phyloP scores from a whole-genome alignment of 163 green algal genomes.

The Scenedesmus sp. region DNA sequence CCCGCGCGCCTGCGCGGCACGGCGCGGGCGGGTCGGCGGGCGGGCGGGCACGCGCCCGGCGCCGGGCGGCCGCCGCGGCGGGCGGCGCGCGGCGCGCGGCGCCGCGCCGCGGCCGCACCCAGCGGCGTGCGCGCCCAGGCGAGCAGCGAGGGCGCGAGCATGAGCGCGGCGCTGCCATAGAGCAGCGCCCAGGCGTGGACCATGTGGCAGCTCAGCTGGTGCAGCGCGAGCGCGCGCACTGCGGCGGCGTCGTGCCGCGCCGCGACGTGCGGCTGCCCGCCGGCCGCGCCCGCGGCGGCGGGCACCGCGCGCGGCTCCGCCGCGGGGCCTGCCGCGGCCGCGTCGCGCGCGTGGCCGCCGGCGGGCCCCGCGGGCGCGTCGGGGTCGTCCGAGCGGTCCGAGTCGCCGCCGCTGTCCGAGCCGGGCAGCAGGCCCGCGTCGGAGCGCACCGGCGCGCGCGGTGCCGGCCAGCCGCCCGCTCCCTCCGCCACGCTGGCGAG shows the following conservation, averaged over 20 bases:
- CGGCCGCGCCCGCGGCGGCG: conserved; percentile 7
- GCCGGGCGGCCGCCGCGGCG: neutral
- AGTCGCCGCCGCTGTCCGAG: no score
- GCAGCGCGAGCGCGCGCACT: conserved; percentile 22
- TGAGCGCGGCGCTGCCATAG: conserved; percentile 38
- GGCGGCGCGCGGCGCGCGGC: neutral
- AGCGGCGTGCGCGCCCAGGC: conserved; percentile 38
- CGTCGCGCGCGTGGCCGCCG: no score
- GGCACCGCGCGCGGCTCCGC: neutral
- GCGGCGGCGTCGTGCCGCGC: neutral
- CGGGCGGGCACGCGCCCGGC: neutral
- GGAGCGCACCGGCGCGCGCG: no score
- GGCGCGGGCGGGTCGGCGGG: neutral
- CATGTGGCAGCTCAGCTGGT: conserved; percentile 43
- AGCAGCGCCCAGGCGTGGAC: conserved; percentile 33
- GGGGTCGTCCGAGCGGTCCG: no score
- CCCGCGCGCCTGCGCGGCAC: conserved; percentile 18
- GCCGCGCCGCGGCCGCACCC: neutral
- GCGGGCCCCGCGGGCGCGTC: no score
- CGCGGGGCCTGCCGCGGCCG: neutral
- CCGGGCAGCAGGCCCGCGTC: no score
- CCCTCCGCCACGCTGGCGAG: no score
- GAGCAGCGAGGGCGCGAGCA: conserved; percentile 38
- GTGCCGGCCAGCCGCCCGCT: no score
- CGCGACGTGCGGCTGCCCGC: neutral